Base-by-base conservation (phyloP, 2,329 filamentous ascomycete species). In the Cytospora chrysosperma region DNA sequence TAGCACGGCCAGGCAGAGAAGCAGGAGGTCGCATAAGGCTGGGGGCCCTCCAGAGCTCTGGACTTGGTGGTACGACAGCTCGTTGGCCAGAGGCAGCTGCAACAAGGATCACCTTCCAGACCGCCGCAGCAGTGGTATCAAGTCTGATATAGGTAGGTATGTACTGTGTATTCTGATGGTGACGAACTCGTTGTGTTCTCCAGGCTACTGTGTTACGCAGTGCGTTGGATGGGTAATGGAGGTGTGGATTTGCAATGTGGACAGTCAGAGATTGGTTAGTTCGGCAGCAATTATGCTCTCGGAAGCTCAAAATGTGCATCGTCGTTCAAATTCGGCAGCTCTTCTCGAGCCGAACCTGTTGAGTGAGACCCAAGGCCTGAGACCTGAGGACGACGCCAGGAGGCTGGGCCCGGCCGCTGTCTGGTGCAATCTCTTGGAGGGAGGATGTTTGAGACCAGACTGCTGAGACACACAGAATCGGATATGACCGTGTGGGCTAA, bases 11-110 rank as follows among this genome's bases (percentile, higher is more conserved):
- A 47, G 30, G 58, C 50, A 32, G 15, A 52, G 21, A 26, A 37
- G 50, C 53, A 43, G 49, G 50, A 40, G 32, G 50, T 47, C 27
- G 51, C 40, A 61, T 52, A 30, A 37, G 58, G 58, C 51, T 61
- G 58, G 52, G 43, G 52, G 43, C 27, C 37, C 15, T 28, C 27
- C 3, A 24, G 28, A 34, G 52, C 30, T 34, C 30, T 52, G 28
- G 28, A 47, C n/a, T 34, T 40, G 21, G 30, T 43, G 58, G 58
- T 37, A 37, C 27, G 12, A 27, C 51, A 61, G 51, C 58, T 37
- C 58, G 26, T 49, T 55, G 51, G 27, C 19, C 21, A 55, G 15
- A 34, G 21, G 53, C 37, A 61, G 37, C 51, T 61, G 40, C 51
- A 47, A 21, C 37, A 27, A 30, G 58, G 15, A 24, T 61, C 28